These are phyloP conservation scores for Aureobasidium leucospermi DNA, from an alignment of 2,329 filamentous ascomycete genomes.

Conservation along the genomic window DNA sequence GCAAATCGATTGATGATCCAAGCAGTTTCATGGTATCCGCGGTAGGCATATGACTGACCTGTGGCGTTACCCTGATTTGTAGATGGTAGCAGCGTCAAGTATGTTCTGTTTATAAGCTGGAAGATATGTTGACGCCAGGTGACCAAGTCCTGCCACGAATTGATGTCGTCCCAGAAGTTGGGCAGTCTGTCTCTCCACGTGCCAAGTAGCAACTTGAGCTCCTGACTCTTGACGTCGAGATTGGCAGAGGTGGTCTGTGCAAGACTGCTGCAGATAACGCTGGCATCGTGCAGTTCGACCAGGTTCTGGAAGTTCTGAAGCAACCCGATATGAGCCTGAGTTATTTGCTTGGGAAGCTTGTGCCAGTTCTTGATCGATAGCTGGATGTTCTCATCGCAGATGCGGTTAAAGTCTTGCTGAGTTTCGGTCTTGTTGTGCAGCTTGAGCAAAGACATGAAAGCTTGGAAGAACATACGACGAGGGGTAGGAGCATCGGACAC, in stretches of 20 bases:
- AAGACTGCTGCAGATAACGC: conserved; percentile 88
- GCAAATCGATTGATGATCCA: conserved; percentile 99
- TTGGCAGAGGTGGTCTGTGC: conserved; percentile 76
- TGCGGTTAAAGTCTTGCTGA: conserved; percentile 71
- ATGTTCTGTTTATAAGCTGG: conserved; percentile 90
- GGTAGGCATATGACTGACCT: conserved; percentile 90
- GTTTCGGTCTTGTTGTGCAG: conserved; percentile 83
- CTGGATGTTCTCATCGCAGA: conserved; percentile 96
- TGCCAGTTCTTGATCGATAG: conserved; percentile 98
- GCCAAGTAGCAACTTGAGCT: conserved; percentile 85
- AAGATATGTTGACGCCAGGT: conserved; percentile 99
- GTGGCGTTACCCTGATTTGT: conserved; percentile 69
- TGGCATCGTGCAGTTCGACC: conserved; percentile 94
- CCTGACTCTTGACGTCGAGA: conserved; percentile 87
- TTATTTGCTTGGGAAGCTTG: conserved; percentile 87
- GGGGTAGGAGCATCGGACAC: conserved; percentile 97
- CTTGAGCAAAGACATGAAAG: conserved; percentile 94
- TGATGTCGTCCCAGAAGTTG: conserved; percentile 99
- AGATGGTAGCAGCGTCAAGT: conserved; percentile 74
- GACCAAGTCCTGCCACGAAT: conserved; percentile 98
- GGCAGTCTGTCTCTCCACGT: conserved; percentile 94
- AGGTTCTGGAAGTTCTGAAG: conserved; percentile 97
- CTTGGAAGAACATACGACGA: conserved; percentile 90
- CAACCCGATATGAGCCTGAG: conserved; percentile 88
- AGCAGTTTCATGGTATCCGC: conserved; percentile 95